These are phyloP conservation scores for Sophora flavescens DNA, from an alignment of 306 rosid species.

Conservation along the genomic window DNA sequence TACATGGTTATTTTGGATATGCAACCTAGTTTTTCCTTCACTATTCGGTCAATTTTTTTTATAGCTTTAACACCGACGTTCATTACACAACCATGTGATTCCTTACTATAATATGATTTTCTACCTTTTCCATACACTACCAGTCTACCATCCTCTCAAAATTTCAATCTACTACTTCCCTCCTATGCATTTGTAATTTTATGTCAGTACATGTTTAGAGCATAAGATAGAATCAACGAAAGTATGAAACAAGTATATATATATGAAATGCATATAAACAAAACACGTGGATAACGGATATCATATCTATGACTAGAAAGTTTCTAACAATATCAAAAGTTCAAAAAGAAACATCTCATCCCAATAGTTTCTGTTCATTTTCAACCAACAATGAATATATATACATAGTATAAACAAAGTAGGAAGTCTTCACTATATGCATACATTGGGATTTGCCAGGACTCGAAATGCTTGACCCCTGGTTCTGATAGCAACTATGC, in stretches of 20 bases:
- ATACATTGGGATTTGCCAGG: conserved; percentile 80
- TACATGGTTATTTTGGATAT: conserved; percentile 14
- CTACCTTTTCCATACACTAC: conserved; percentile 14
- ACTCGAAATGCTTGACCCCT: conserved; percentile 70
- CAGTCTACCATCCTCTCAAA: conserved; percentile 18
- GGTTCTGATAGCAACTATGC: conserved; percentile 58
- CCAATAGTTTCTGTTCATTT: not conserved
- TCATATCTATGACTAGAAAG: conserved; percentile 18
- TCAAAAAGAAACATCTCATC: conserved; percentile 13
- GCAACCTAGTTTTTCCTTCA: conserved; percentile 16
- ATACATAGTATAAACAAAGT: conserved; percentile 10
- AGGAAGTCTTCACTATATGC: conserved; percentile 56
- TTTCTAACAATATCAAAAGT: conserved; percentile 18
- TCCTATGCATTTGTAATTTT: conserved; percentile 9
- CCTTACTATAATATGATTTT: conserved; percentile 15
- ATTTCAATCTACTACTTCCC: conserved; percentile 23
- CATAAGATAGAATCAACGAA: not conserved
- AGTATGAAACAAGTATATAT: not conserved
- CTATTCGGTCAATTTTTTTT: not conserved
- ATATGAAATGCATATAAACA: conserved; percentile 9
- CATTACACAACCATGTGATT: conserved; percentile 13
- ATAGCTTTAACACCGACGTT: conserved; percentile 4
- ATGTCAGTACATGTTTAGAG: not conserved
- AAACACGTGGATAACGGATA: conserved; percentile 11
- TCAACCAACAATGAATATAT: conserved; percentile 37